Evolutionary conservation across 352 stramenopile species (phyloP), one percentile per base, ranked within the genome.

Genomic region (Globisporangium rhizosaccharum): DNA sequence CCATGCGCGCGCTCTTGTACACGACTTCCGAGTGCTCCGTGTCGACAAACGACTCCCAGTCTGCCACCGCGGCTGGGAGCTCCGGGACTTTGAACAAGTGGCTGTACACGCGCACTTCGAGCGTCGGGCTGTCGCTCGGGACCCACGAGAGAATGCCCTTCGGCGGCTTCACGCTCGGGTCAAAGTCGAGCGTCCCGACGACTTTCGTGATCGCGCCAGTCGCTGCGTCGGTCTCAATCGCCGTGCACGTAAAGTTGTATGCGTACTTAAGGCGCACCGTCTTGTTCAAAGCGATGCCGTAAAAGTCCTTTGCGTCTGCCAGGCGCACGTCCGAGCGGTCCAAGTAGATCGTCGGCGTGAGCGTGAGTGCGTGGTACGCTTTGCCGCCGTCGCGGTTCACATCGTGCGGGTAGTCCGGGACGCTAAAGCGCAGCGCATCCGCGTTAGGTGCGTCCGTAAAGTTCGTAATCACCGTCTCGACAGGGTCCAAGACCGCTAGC

Each of bases 91-190:
- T 95, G 69, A 99, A 99, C 45, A 99, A 80, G 68, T 98, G 87
- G 63, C 92, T 95, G 79, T 99, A 99, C 49, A 99, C 75, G 56
- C 97, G 93, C 39, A 98, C 85, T 66, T 99, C 96, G 39, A 91
- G 67, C 44, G 70, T 67, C 1, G 72, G 71, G 30, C 91, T 90
- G 47, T 73, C 86, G 14, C 71, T 75, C 23, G 95, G 92, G 53
- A 99, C 94, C 97, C 97, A 99, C 36, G 95, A 97, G 52, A 99
- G 85, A 60, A 96, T 97, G 6, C 96, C 96, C 85, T 98, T 97
- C 17, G 92, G 86, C 10, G 55, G 56, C 59, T 97, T 96, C 56
- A 86, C 75, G 26, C 90, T 82, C 54, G 79, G 79, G n/a, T 63
- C 68, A 72, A 79, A 92, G 75, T 91, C 81, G 50, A 89, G 68